Evolutionary conservation across 352 stramenopile species (phyloP), one percentile per base, ranked within the genome.

Genomic region (Pythium coloratum): DNA sequence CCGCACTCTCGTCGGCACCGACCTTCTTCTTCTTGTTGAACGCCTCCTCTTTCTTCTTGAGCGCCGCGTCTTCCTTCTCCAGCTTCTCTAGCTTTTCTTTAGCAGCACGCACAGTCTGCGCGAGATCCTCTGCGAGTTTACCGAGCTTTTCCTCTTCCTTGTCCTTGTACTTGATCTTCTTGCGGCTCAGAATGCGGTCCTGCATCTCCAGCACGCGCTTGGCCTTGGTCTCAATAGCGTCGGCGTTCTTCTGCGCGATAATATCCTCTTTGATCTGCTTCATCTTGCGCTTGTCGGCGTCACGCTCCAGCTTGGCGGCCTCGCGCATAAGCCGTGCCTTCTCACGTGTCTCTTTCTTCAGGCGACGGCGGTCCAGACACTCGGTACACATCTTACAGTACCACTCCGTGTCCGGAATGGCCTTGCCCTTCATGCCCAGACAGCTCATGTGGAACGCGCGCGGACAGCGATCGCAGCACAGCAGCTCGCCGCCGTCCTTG

Each of bases 391-490:
- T 91, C 63, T 92, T 92, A 82, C 88, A 96, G 67, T 78, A 96
- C 88, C 88, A 96, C 73, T 93, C 82, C 55, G 76, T 93, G 59
- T 92, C 84, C 0, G 88, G 88, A 55, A 96, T 90, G 30, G 82
- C 82, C 18, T 82, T 76, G 14, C 89, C 84, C 55, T 76, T 78
- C 82, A 96, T 93, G 6, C 84, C 82, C 34, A 96, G 81, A 64
- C 88, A 96, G 65, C 74, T 91, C 86, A 94, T 94, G 71, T 99
- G 96, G 81, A 97, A 99, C 18, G 92, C 84, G 59, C 94, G 71
- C 14, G 94, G 94, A 70, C 96, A 99, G 18, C 86, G 88, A 58
- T 96, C 90, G 67, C 96, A 99, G 62, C 87, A 97, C 30, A 97
- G 72, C 51, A 98, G 58, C 63, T 97, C 88, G 38, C 92, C 92